Evolutionary conservation across 768 basidiomycete species (phyloP).

Genomic region (Tulasnella calospora): DNA sequence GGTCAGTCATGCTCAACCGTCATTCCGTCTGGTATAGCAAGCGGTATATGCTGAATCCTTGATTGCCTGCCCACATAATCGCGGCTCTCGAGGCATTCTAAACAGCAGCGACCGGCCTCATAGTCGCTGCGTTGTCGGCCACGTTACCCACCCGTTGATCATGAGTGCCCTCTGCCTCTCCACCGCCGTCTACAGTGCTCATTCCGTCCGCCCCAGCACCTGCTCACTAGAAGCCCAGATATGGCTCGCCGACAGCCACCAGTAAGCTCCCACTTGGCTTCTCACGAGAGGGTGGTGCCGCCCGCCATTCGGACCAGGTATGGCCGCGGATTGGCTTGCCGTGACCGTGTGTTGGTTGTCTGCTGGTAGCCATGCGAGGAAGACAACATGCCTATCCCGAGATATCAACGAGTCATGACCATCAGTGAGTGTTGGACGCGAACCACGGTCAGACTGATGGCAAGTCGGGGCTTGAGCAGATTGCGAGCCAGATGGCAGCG

Average conservation of each 20-base stretch:
- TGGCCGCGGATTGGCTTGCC: neutral
- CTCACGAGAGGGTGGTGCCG: neutral
- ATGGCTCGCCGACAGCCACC: neutral
- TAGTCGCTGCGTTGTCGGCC: neutral
- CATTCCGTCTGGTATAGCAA: neutral
- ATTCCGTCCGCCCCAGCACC: neutral
- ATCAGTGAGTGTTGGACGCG: neutral
- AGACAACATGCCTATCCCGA: neutral
- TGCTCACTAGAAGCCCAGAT: neutral
- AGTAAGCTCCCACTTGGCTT: neutral
- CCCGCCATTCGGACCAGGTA: neutral
- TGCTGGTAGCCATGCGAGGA: neutral
- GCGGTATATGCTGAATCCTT: neutral
- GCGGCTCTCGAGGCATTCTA: neutral
- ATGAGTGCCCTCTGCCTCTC: neutral
- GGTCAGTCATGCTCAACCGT: neutral
- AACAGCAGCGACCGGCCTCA: neutral
- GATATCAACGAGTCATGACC: neutral
- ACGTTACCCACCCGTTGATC: neutral
- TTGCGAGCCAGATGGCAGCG: neutral
- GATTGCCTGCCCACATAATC: neutral
- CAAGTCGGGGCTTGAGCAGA: neutral
- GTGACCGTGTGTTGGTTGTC: neutral
- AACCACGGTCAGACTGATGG: neutral
- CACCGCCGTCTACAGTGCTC: neutral